A percentile compares a stretch with the other conserved stretches of the same genome.
These are phyloP conservation scores for Hypoxylon sp. DNA, from an alignment of 2,329 filamentous ascomycete species.

Conservation along the genomic window DNA sequence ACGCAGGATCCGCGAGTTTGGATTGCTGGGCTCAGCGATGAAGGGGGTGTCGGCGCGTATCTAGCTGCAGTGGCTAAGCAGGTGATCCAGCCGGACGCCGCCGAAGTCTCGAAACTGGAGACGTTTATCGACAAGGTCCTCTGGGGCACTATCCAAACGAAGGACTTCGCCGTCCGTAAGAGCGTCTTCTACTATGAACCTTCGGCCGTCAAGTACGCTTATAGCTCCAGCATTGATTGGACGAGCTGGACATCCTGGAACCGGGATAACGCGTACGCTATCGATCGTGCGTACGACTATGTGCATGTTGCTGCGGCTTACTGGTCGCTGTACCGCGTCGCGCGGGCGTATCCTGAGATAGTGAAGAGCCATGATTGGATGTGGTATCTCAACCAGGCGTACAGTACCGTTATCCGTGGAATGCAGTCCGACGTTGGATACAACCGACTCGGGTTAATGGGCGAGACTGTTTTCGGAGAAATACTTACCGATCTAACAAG, in stretches of 20 bases:
- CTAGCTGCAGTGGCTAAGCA: slow-evolving; percentile 70
- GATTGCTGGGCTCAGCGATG: slow-evolving; percentile 73
- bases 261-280: slow-evolving; percentile 59
- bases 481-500: slow-evolving; percentile 65
- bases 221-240: slow-evolving; percentile 64
- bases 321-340: slow-evolving; percentile 71
- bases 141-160: slow-evolving; percentile 64
- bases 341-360: slow-evolving; percentile 63
- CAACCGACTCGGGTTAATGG: slow-evolving; percentile 68
- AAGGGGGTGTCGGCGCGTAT: slow-evolving; percentile 70
- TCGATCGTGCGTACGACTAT: slow-evolving; percentile 71
- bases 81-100: slow-evolving; percentile 62
- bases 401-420: slow-evolving; percentile 62
- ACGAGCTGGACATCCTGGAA: slow-evolving; percentile 67
- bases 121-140: slow-evolving; percentile 67
- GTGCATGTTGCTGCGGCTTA: slow-evolving; percentile 70
- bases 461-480: slow-evolving; percentile 70
- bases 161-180: slow-evolving; percentile 65
- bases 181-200: slow-evolving; percentile 72
- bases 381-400: slow-evolving; percentile 71
- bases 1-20: slow-evolving; percentile 66
- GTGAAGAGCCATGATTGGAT: slow-evolving; percentile 60
- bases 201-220: slow-evolving; percentile 59
- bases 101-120: slow-evolving; percentile 68
- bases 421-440: slow-evolving; percentile 61